Evolutionary conservation across 345 rosid species (phyloP), one percentile per base, ranked within the genome.

Genomic region (Populus pruinosa): DNA sequence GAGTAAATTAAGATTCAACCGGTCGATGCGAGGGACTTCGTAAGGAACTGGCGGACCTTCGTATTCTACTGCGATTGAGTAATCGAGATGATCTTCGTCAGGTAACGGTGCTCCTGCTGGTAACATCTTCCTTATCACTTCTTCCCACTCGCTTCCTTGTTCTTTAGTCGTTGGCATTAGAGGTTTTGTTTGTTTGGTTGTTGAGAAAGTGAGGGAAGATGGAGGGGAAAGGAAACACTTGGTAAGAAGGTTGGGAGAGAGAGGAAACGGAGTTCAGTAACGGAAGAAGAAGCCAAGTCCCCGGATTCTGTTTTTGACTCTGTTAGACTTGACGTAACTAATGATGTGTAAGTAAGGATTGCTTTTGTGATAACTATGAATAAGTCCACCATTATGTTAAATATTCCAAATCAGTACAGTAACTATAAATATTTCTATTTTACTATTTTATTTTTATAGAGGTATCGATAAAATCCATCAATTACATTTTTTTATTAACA

Each of bases 1-100:
- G n/a, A 65, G 67, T 11, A 85, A 73, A 13, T 81, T 67, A 33
- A 85, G 23, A 25, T 79, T 67, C 17, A 90, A 47, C 29, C 91
- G 93, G 59, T 87, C 87, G 23, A 85, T 79, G 12, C 78, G 78
- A 12, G 93, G 93, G 78, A 90, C 82, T 17, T 80, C 81, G 76
- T 79, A 87, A 25, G 87, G 50, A n/a, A 90, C 49, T 0, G 91
- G 86, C 63, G 93, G 93, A 3, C 91, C 93, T 44, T 86, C 80
- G 74, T 90, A 90, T 50, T 83, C 88, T 8, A 90, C 71, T 2
- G 91, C 93, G 74, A 90, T 86, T 31, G 90, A 90, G 80, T 81
- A 90, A 80, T 90, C 90, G 71, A 87, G 79, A 27, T 68, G 79
- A 11, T 68, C 79, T 69, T 69, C 79, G 39, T 78, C 80, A 8